phyloP scores from a whole-genome alignment of 2,329 filamentous ascomycete genomes.

The Aspergillus clavatus region DNA sequence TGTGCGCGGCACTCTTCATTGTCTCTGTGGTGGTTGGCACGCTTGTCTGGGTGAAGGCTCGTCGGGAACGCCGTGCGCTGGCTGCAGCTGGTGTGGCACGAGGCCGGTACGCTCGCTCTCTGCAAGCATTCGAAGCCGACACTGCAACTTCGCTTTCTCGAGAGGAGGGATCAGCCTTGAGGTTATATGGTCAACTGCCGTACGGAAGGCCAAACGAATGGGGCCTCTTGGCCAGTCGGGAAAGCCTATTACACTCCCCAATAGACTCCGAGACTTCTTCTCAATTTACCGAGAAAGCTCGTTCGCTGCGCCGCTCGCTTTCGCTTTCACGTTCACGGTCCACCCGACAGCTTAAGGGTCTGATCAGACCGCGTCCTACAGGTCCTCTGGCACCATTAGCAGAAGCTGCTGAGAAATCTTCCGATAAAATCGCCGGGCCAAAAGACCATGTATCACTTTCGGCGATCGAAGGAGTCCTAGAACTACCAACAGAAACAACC shows the following conservation, averaged over 20 bases:
- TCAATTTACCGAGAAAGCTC: conserved; percentile 24
- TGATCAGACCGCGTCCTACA: conserved; percentile 23
- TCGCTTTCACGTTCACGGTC: conserved; percentile 33
- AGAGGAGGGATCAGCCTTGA: conserved; percentile 28
- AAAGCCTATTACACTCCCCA: conserved; percentile 22
- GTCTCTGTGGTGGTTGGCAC: conserved; percentile 29
- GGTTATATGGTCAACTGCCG: conserved; percentile 32
- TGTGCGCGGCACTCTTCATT: conserved; percentile 30
- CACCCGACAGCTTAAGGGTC: conserved; percentile 26
- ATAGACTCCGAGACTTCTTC: conserved; percentile 20
- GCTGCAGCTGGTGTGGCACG: conserved; percentile 21
- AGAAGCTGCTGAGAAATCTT: conserved; percentile 23
- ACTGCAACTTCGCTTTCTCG: conserved; percentile 30
- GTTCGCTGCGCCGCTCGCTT: conserved; percentile 31
- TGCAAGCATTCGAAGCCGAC: conserved; percentile 23
- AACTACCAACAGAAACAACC: conserved; percentile 34
- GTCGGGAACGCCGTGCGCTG: conserved; percentile 30
- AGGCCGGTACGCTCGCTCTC: conserved; percentile 15
- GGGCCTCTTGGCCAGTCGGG: conserved; percentile 30
- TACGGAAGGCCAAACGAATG: conserved; percentile 34
- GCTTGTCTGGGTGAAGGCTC: conserved; percentile 33
- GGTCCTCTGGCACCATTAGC: conserved; percentile 31
- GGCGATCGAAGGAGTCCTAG: conserved; percentile 32
- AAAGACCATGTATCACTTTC: conserved; percentile 31
- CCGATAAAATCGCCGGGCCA: conserved; percentile 13